Evolutionary conservation across 495 filamentous ascomycete species (phyloP).

Genomic region (Neurospora tetraspora): DNA sequence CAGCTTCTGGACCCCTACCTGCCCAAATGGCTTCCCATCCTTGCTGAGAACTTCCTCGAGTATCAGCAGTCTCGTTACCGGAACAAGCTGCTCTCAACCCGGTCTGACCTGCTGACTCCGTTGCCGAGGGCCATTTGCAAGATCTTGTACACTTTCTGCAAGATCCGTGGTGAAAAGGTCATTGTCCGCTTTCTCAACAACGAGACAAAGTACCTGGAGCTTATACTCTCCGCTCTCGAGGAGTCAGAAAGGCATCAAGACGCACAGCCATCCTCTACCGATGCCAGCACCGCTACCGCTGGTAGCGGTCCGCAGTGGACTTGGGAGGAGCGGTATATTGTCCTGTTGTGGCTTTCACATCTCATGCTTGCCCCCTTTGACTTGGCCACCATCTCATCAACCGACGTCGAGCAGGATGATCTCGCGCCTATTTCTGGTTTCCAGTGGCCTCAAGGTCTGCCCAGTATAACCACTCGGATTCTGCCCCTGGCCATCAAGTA

Average conservation of each 20-base stretch:
- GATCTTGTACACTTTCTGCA: constrained; percentile 85
- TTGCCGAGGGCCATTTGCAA: constrained; percentile 62
- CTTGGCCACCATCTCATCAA: constrained; percentile 70
- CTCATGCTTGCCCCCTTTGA: constrained; percentile 90
- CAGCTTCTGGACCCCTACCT: constrained; percentile 91
- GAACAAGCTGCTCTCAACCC: constrained; percentile 17
- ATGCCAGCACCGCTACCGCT: not conserved
- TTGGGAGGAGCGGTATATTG: constrained; percentile 86
- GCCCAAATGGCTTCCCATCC: constrained; percentile 55
- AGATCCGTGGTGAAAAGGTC: constrained; percentile 87
- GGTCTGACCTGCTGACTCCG: constrained; percentile 39
- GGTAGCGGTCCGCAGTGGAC: constrained; percentile 28
- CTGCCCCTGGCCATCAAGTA: constrained; percentile 60
- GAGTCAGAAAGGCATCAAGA: constrained; percentile 21
- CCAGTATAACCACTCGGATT: constrained; percentile 59
- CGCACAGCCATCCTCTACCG: not conserved
- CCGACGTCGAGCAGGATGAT: constrained; percentile 28
- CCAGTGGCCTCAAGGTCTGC: constrained; percentile 43
- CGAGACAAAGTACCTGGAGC: constrained; percentile 74
- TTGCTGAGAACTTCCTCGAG: constrained; percentile 65
- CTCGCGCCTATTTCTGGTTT: constrained; percentile 27
- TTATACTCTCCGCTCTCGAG: constrained; percentile 59
- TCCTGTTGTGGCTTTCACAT: constrained; percentile 88
- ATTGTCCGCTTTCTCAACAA: constrained; percentile 82
- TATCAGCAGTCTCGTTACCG: constrained; percentile 43